phyloP scores from a whole-genome alignment of 345 rosid genomes.

The Arabidopsis thaliana region TAIR10.1 NC_003074.8:14333001-14333500 shows the following conservation, averaged over 20 bases:
- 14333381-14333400: too few relatives aligned
- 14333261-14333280: background rate
- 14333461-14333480: too few relatives aligned
- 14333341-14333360: too few relatives aligned
- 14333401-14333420: too few relatives aligned
- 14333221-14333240: background rate
- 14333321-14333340: background rate
- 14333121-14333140: background rate
- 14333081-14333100: background rate
- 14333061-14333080: background rate
- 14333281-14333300: background rate
- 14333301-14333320: background rate
- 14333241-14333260: background rate
- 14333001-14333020: too few relatives aligned
- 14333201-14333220: background rate
- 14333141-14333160: background rate
- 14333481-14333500: too few relatives aligned
- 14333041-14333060: fast-evolving
- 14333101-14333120: background rate
- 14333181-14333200: background rate
- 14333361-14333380: too few relatives aligned
- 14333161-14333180: background rate
- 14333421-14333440: too few relatives aligned
- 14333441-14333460: too few relatives aligned
- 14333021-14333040: too few relatives aligned